Base-by-base conservation (phyloP, 2,329 filamentous ascomycete genomes). In the Trichoderma guizhouense region DNA sequence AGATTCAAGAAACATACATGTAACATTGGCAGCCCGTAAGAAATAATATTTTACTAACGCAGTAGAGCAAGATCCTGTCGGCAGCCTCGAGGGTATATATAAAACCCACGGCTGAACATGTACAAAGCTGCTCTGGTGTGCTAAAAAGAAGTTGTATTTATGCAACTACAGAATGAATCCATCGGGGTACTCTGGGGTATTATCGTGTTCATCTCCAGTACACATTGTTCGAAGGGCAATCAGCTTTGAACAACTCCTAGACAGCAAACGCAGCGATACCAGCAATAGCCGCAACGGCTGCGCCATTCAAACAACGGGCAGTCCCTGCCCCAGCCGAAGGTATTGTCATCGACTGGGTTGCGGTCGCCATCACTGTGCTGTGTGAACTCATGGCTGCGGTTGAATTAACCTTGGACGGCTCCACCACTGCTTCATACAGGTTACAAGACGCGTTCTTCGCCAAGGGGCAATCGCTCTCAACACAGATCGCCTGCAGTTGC, bases 401-500 rank as follows among this genome's bases (percentile, higher is more conserved):
- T 30, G 65, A 71, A 18, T 71, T 70, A 3, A 72, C 71, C 26
- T 73, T 51, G 53, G 69, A 55, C 11, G 60, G 36, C 61, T 64
- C 36, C 7, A 78, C 36, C 3, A 76, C 79, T 15, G 77, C 57
- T 4, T 78, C 79, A 75, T 88, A 88, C n/a, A 77, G 75, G 21
- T 76, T 75, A 76, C 88, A 90, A 7, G 81, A 81, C 7, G 83
- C 79, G 65, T 85, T 83, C 7, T 79, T 74, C 15, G 85, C 82
- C 14, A 86, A 64, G 1, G 84, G 84, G 78, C 88, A 90, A 51
- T 81, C 79, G 8, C 75, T 67, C 51, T 82, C 83, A 74, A 85
- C 85, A 81, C 88, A 90, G 74, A 90, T 88, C 69, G 84, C 81
- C 79, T 90, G 87, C 26, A 87, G 80, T 75, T 86, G 82, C 11